Evolutionary conservation across 2,329 filamentous ascomycete genomes (phyloP).

Genomic region (Trichoderma semiorbis): DNA sequence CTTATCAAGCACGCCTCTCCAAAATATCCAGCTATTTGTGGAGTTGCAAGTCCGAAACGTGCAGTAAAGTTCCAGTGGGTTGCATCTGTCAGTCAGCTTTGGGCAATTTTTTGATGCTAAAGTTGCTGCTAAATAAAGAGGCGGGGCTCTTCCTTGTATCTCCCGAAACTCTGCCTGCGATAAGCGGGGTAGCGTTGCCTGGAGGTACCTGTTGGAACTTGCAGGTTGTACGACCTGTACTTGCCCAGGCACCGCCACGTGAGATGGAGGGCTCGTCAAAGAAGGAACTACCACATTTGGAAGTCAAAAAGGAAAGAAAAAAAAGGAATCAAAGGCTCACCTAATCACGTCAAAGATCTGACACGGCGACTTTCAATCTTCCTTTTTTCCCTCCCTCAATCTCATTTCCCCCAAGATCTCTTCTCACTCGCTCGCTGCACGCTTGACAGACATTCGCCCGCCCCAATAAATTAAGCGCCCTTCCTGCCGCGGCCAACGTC

Average conservation of each 20-base stretch:
- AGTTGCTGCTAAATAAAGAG: not conserved
- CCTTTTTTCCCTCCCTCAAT: not conserved
- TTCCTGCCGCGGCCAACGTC: slow-evolving; percentile 8
- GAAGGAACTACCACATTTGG: not conserved
- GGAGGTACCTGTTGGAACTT: not conserved
- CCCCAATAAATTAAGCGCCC: slow-evolving; percentile 15
- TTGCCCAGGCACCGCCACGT: not conserved
- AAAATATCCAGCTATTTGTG: not conserved
- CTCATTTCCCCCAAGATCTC: not conserved
- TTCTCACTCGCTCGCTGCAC: not conserved
- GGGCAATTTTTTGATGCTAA: not conserved
- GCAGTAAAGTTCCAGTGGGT: not conserved
- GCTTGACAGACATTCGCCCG: not conserved
- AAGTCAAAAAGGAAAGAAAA: not conserved
- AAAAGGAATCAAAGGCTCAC: not conserved
- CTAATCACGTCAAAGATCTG: not conserved
- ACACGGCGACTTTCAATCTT: not conserved
- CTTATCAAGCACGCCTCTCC: not conserved
- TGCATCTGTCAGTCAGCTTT: not conserved
- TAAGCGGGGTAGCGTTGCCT: not conserved
- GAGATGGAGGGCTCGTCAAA: not conserved
- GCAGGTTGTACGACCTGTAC: not conserved
- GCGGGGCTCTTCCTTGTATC: not conserved
- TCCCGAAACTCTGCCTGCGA: not conserved
- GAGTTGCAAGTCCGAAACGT: not conserved